Percentiles rank a stretch among this genome's conserved stretches.
These are phyloP conservation scores for Talaromyces albobiverticillius DNA, from an alignment of 2,329 filamentous ascomycete genomes.

Conservation along the genomic window DNA sequence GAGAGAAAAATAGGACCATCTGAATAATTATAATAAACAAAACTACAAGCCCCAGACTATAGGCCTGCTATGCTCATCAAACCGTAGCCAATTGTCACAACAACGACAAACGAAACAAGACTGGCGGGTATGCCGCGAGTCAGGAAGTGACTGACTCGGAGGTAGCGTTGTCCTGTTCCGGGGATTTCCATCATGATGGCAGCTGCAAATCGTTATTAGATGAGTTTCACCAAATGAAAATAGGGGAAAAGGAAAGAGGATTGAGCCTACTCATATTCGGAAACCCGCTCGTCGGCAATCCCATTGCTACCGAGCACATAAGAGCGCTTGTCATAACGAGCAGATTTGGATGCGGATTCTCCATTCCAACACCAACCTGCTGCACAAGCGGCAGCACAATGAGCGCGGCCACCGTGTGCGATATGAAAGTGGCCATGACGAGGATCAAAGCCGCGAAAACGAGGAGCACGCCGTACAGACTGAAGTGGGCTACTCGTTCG, in stretches of 20 bases:
- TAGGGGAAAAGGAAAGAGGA: background rate
- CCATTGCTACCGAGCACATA: constrained; percentile 99
- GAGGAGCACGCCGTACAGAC: constrained; percentile 79
- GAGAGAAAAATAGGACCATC: background rate
- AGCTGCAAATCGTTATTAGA: constrained; percentile 50
- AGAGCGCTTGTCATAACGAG: constrained; percentile 92
- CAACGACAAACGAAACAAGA: constrained; percentile 74
- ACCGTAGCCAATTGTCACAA: constrained; percentile 86
- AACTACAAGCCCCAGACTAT: constrained; percentile 32
- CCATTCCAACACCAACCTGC: constrained; percentile 80
- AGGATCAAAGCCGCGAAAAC: constrained; percentile 83
- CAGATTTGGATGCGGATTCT: constrained; percentile 86
- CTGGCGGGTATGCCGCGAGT: constrained; percentile 88
- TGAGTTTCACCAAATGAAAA: constrained; percentile 13
- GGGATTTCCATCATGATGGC: constrained; percentile 99
- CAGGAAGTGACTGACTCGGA: constrained; percentile 91
- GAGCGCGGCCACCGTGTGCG: constrained; percentile 90
- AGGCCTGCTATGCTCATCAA: constrained; percentile 76
- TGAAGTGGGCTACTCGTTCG: constrained; percentile 68
- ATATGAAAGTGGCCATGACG: constrained; percentile 95
- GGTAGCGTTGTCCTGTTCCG: constrained; percentile 82
- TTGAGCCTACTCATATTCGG: constrained; percentile 97
- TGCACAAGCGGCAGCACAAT: constrained; percentile 91
- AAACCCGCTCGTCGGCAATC: constrained; percentile 89
- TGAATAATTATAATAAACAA: background rate